These are phyloP conservation scores for Lenwebbia sp. DNA, from an alignment of 345 rosid species.

Conservation along the genomic window DNA sequence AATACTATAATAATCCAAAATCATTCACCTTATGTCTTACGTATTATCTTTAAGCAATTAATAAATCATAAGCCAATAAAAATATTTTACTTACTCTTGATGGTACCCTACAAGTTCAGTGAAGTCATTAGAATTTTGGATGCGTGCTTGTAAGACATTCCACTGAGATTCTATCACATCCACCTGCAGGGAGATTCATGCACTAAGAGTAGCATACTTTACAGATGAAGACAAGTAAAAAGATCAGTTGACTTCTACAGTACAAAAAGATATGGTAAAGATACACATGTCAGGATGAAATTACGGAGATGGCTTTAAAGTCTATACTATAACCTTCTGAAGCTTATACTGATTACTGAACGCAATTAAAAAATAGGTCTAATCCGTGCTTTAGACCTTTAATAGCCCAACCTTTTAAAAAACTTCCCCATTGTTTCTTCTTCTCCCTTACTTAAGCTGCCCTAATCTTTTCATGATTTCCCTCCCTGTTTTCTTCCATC, in stretches of 20 bases:
- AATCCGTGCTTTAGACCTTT: not conserved
- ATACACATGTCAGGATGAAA: not conserved
- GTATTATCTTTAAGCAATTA: not conserved
- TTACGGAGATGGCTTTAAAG: not conserved
- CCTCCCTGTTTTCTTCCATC: not conserved
- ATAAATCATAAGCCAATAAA: not conserved
- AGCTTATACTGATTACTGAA: not conserved
- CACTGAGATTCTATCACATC: conserved; percentile 99
- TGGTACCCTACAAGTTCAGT: conserved; percentile 93
- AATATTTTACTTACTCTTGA: conserved; percentile 61
- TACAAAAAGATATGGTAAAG: not conserved
- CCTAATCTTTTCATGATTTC: not conserved
- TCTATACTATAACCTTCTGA: not conserved
- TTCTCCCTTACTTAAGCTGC: not conserved
- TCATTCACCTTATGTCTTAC: not conserved
- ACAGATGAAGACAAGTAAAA: not conserved
- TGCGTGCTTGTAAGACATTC: conserved; percentile 82
- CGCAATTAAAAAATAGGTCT: not conserved
- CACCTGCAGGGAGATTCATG: conserved; percentile 32
- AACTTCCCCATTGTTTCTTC: not conserved
- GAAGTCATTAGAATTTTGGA: conserved; percentile 84
- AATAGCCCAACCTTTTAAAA: not conserved
- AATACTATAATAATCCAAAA: not conserved
- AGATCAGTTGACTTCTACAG: not conserved
- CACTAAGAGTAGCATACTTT: not conserved